A percentile compares a stretch with the other conserved stretches of the same genome.
These are phyloP conservation scores for Rhipidocladum racemiflorum DNA, from an alignment of 176 grass and related monocot species.

Conservation along the genomic window DNA sequence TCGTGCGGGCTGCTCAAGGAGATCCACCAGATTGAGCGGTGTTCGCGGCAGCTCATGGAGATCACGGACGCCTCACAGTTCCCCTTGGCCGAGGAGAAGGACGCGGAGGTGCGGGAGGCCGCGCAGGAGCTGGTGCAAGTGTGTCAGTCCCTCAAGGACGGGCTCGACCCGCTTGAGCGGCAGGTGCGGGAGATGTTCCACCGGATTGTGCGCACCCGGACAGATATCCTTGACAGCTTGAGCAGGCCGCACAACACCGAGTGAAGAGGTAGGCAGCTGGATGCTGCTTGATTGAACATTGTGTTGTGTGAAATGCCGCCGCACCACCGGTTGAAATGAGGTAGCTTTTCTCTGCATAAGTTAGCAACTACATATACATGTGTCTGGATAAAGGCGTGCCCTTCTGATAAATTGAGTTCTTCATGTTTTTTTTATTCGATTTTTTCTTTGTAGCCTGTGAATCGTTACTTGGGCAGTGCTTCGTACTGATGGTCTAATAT, in stretches of 20 bases:
- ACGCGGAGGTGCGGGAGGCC: conserved; percentile 53
- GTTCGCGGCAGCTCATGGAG: conserved; percentile 64
- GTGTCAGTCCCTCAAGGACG: conserved; percentile 58
- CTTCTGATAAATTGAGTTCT: conserved; percentile 41
- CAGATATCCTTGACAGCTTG: conserved; percentile 71
- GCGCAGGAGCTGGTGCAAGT: conserved; percentile 55
- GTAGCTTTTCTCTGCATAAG: conserved; percentile 28
- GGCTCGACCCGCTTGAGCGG: conserved; percentile 77
- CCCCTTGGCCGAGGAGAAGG: conserved; percentile 57
- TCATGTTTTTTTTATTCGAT: conserved; percentile 13
- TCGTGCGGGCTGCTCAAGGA: conserved; percentile 75
- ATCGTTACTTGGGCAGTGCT: conserved; percentile 41
- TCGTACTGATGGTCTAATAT: conserved; percentile 25
- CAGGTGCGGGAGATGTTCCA: conserved; percentile 85
- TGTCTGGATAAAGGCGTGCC: conserved; percentile 20
- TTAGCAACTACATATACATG: conserved; percentile 41
- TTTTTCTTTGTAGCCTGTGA: conserved; percentile 52
- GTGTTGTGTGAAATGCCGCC: conserved; percentile 4
- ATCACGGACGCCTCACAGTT: conserved; percentile 61
- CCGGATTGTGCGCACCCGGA: conserved; percentile 69
- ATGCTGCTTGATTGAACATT: not conserved
- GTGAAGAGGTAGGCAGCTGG: conserved; percentile 14
- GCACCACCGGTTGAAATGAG: conserved; percentile 10
- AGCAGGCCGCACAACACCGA: conserved; percentile 45
- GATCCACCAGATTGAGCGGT: conserved; percentile 82